Evolutionary conservation across 2,329 filamentous ascomycete species (phyloP).

Genomic region (Fusarium azukiicola): DNA sequence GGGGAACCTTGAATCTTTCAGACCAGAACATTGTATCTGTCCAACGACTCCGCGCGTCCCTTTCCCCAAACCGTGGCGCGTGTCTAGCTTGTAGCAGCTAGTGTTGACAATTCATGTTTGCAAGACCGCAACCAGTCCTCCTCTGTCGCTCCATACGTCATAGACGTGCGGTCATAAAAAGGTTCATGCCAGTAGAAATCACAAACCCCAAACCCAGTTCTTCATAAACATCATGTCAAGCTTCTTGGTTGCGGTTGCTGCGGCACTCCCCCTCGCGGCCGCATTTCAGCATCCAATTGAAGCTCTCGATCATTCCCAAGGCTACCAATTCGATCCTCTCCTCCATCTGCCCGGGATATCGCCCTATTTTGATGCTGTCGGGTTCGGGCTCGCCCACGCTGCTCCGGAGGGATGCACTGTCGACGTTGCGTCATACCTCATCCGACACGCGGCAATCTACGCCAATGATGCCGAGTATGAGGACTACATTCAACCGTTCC

Average conservation of each 20-base stretch:
- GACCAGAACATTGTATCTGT: too few species aligned
- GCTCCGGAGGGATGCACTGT: slow-evolving; percentile 50
- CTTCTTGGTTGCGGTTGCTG: slow-evolving; percentile 22
- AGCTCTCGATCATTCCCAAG: slow-evolving; percentile 46
- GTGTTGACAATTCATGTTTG: slow-evolving; percentile 5
- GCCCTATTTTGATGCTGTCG: slow-evolving; percentile 52
- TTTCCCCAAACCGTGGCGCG: background rate
- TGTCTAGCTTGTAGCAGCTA: slow-evolving; percentile 8
- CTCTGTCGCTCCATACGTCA: slow-evolving; percentile 1
- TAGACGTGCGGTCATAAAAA: background rate
- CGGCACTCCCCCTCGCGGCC: slow-evolving; percentile 22
- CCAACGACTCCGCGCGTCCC: too few species aligned
- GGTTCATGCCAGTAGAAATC: background rate
- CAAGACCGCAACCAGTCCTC: background rate
- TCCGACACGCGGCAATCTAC: slow-evolving; percentile 50
- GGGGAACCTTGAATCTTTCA: too few species aligned
- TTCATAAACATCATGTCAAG: slow-evolving; percentile 28
- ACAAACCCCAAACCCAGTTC: background rate
- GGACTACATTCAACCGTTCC: slow-evolving; percentile 50
- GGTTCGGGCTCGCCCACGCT: slow-evolving; percentile 46
- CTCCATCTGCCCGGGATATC: slow-evolving; percentile 51
- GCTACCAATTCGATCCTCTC: slow-evolving; percentile 51
- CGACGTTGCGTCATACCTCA: slow-evolving; percentile 48
- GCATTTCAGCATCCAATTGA: slow-evolving; percentile 44
- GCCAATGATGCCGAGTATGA: slow-evolving; percentile 52